Conservation (phyloP, 306 rosid genomes). For the Pyrus communis region DNA sequence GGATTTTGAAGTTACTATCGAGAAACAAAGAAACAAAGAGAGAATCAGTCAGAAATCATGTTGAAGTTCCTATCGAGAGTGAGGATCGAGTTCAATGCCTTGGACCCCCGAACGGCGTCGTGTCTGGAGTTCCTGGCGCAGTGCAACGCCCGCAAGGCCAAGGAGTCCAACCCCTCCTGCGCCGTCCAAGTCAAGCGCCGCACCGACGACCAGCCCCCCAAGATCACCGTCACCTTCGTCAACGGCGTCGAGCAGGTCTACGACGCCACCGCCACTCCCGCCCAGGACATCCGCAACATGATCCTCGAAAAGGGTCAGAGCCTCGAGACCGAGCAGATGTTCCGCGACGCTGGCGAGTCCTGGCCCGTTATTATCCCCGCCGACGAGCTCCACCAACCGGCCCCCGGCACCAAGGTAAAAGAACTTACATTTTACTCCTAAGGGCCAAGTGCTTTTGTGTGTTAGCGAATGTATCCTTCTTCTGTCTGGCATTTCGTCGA, state of each 20-base stretch:
- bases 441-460: not conserved
- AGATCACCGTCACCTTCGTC: constrained; percentile 79
- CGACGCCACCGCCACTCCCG: constrained; percentile 71
- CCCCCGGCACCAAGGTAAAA: constrained; percentile 58
- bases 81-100: constrained; percentile 78
- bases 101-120: constrained; percentile 84
- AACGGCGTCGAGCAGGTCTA: constrained; percentile 69
- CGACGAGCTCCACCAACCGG: constrained; percentile 48
- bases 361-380: constrained; percentile 75
- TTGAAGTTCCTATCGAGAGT: constrained; percentile 74
- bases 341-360: constrained; percentile 75
- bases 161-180: constrained; percentile 79
- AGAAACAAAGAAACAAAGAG: too few relatives aligned
- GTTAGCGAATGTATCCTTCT: not conserved
- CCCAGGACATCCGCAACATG: constrained; percentile 64
- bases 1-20: not conserved
- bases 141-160: constrained; percentile 85
- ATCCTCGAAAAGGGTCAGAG: constrained; percentile 71
- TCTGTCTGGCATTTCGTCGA: constrained; percentile 11
- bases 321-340: constrained; percentile 76
- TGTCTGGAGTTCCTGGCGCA: constrained; percentile 94
- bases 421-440: not conserved
- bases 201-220: constrained; percentile 68
- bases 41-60: constrained; percentile 26
- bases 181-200: constrained; percentile 78